A percentile compares a stretch with the other conserved stretches of the same genome.
Evolutionary conservation across 1,284 basidiomycete species (phyloP).

Genomic region (Apiotrichum sp.): DNA sequence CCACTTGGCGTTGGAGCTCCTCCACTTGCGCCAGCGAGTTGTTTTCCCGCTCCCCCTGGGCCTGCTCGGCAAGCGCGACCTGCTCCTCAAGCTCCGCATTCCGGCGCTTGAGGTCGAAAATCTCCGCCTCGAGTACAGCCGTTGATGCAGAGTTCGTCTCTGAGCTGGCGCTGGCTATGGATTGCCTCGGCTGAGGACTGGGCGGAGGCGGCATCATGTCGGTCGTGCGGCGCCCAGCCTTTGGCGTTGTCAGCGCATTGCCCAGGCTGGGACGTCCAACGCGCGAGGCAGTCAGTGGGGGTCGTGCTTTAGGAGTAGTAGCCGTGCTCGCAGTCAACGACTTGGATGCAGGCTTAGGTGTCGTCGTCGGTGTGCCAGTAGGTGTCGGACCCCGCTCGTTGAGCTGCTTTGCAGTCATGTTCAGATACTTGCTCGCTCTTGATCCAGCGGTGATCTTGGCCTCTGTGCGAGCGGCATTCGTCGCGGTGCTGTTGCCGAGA

Average conservation of each 20-base stretch:
- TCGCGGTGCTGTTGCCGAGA: conserved; percentile 24
- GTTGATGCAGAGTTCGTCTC: conserved; percentile 1
- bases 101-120: conserved; percentile 28
- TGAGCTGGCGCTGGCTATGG: conserved; percentile 28
- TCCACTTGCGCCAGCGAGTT: conserved; percentile 2
- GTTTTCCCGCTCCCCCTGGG: background rate
- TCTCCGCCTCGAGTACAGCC: conserved; percentile 39
- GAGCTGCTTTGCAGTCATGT: conserved; percentile 74
- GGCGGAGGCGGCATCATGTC: conserved; percentile 48
- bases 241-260: conserved; percentile 36
- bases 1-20: conserved; percentile 30
- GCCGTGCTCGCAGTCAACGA: conserved; percentile 23
- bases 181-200: conserved; percentile 29
- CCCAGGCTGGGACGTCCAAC: conserved; percentile 37
- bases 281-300: background rate
- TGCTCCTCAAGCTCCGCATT: conserved; percentile 35
- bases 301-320: conserved; percentile 17
- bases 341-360: conserved; percentile 4
- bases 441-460: conserved; percentile 66
- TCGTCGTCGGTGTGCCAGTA: background rate
- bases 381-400: conserved; percentile 47
- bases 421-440: conserved; percentile 65
- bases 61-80: conserved; percentile 7
- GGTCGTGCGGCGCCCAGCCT: conserved; percentile 26
- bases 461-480: conserved; percentile 37